These are phyloP conservation scores for Apophysomyces ossiformis DNA, from an alignment of 371 early-diverging fungal species.

Conservation along the genomic window DNA sequence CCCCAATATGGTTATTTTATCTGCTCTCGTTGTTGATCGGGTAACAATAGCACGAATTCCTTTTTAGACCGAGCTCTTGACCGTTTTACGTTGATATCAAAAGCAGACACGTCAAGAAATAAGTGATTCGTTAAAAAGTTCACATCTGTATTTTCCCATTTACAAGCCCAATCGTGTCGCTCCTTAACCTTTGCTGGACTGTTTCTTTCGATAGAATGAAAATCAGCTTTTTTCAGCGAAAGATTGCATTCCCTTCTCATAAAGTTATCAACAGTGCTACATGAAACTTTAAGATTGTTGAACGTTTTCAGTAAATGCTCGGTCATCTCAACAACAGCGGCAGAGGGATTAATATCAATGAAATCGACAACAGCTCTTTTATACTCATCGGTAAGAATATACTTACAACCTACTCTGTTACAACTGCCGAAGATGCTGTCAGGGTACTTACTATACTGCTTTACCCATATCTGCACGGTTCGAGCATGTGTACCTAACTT, in stretches of 20 bases:
- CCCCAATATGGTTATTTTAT: too few species aligned
- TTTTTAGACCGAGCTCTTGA: too few species aligned
- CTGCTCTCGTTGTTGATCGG: too few species aligned
- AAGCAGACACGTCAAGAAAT: too few species aligned
- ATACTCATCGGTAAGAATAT: conserved; percentile 23
- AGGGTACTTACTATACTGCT: conserved; percentile 13
- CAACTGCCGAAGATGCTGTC: conserved; percentile 18
- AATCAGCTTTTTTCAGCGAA: conserved; percentile 19
- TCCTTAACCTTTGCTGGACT: conserved; percentile 26
- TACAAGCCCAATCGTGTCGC: not conserved
- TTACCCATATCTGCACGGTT: conserved; percentile 20
- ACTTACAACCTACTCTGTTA: conserved; percentile 16
- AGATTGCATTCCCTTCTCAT: conserved; percentile 22
- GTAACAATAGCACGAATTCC: too few species aligned
- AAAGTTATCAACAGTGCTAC: conserved; percentile 20
- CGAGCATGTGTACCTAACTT: conserved; percentile 28
- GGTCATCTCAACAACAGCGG: conserved; percentile 16
- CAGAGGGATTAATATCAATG: conserved; percentile 24
- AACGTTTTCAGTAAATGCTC: conserved; percentile 16
- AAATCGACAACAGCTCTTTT: conserved; percentile 13
- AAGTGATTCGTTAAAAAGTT: too few species aligned
- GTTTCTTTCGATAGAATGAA: conserved; percentile 22
- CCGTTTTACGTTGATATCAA: not conserved
- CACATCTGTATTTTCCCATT: too few species aligned
- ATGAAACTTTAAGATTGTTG: conserved; percentile 13